Evolutionary conservation across 768 basidiomycete genomes (phyloP).

Genomic region (Serpula lacrymans): DNA sequence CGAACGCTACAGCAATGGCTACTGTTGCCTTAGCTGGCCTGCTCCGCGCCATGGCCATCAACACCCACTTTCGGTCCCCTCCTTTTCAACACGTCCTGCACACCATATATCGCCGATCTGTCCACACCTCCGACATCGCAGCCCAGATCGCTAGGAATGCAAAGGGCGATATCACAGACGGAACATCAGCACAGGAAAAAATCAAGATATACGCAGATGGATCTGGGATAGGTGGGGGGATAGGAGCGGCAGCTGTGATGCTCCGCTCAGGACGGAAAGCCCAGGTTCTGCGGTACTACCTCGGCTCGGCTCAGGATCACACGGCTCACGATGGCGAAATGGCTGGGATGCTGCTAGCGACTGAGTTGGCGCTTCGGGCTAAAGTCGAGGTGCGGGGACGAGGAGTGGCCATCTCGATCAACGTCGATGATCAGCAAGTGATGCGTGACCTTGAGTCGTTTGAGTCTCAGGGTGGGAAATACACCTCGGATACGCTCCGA

Average conservation of each 20-base stretch:
- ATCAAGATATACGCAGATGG: constrained; percentile 17
- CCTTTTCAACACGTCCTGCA: no score
- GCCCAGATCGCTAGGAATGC: no score
- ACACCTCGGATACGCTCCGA: no score
- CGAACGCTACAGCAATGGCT: no score
- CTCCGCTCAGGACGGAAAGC: neutral
- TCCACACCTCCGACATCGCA: no score
- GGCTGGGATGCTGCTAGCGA: constrained; percentile 12
- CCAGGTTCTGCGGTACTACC: neutral
- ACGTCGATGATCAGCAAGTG: constrained; percentile 19
- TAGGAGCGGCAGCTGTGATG: constrained; percentile 20
- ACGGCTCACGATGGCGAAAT: constrained; percentile 24
- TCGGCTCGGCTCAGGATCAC: constrained; percentile 12
- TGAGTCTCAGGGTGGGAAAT: no score
- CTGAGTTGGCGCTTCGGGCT: constrained; percentile 9
- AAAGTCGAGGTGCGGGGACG: neutral
- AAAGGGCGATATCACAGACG: no score
- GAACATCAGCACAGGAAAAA: neutral
- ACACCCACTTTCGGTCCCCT: no score
- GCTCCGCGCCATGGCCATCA: no score
- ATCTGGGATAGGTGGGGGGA: constrained; percentile 10
- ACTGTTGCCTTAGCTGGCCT: no score
- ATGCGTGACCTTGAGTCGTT: constrained; percentile 5
- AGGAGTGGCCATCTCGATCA: neutral
- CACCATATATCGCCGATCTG: no score